Base-by-base conservation (phyloP, 306 rosid genomes). In the Rosa rugosa region DNA sequence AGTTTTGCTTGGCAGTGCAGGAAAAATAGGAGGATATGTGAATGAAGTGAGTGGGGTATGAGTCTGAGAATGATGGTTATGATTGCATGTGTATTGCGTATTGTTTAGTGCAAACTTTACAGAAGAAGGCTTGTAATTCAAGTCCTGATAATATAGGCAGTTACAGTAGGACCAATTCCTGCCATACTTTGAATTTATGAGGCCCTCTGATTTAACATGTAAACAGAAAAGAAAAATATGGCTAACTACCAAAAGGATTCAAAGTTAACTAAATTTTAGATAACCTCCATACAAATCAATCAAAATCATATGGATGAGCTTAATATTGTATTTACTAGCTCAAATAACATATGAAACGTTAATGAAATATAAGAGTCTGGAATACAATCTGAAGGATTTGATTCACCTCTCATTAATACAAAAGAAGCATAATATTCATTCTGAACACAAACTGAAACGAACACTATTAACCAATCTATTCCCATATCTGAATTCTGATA, bases 1-100 rank as follows among this genome's bases (percentile, higher is more conserved):
- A 79, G 75, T 74, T 83, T 88, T 87, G 87, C 81, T 81, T 75
- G 79, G 64, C 31, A 73, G 67, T 66, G 82, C 66, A 80, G 86
- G 79, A 85, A 81, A 71, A 78, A 72, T 73, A 31, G 73, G 51
- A 47, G 49, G 71, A 46, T 42, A 45, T 25, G 73, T 50, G 46
- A 72, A 11, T 67, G 81, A 47, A 67, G 73, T 50, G 66, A 72
- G 71, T 73, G 77, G 72, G 53, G 41, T 41, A 40, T 2, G 6
- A 25, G 4, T 11, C 11, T 27, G 69, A 49, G 57, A 50, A 77
- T 38, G 71, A 66, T 17, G 13, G 47, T 17, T 64, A 66, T 76
- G 45, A 72, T 56, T 72, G 59, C 56, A 31, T 18, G n/a, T 31
- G 34, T 18, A 56, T 85, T 78, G 82, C 76, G 78, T 73, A 20